Evolutionary conservation across 352 stramenopile species (phyloP), one percentile per base, ranked within the genome.

Genomic region (Pythium pyrilobum): DNA sequence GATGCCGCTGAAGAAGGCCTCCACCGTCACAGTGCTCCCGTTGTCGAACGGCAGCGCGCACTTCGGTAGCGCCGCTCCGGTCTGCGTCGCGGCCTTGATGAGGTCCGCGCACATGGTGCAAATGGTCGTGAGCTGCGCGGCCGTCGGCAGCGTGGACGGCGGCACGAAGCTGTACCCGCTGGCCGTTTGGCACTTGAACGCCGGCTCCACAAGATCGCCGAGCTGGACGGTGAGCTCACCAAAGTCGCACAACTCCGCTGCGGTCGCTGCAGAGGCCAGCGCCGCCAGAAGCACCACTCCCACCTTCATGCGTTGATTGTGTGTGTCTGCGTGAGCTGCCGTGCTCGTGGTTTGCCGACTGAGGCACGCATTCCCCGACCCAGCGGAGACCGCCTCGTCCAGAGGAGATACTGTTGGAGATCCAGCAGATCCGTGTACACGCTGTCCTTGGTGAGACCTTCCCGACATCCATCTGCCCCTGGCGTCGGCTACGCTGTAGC

Each of bases 111-210:
- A 64, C 34, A 50, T 49, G 33, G 20, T 29, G 43, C 56, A 64
- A 23, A 64, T 64, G 10, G 33, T 32, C 21, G 29, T 47, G 23
- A 64, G 31, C 56, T 64, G 25, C 5, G 36, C n/a, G 9, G 49
- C 36, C 7, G 56, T 59, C 1, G 56, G 56, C 27, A 64, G 49
- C 29, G 48, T 44, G 15, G 48, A 43, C 28, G 56, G 56, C 27
- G 53, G 49, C 33, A 64, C 34, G 20, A 64, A 64, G 28, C 41
- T 64, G 37, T 59, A 64, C 34, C 53, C 56, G 16, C 51, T 56
- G 3, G 43, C 59, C 2, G 40, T 56, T 55, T 71, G 63, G 48
- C 63, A 71, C 20, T 59, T 25, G 18, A 65, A 62, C 6, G 63
- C 63, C 13, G 57, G 52, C n/a, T 39, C 40, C 2, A 67, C 53